Base-by-base conservation (phyloP, 129 eudicot species). In the Dittrichia graveolens region DNA sequence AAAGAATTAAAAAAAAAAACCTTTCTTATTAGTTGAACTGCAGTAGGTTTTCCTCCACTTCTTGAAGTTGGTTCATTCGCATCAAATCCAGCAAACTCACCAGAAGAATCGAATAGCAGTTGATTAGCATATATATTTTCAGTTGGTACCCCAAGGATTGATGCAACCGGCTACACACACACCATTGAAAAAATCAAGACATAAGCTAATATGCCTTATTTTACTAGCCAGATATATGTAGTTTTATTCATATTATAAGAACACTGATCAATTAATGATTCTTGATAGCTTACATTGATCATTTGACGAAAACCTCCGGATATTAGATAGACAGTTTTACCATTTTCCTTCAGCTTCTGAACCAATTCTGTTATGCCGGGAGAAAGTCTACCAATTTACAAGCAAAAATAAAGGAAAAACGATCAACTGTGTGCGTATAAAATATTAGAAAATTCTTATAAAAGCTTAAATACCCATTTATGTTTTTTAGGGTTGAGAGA, bases 231-330 rank as follows among this genome's bases (percentile, higher is more conserved):
- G n/a, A 18, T 10, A 24, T 3, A 37, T n/a, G n/a, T 67, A 4
- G 19, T 14, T 14, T 52, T 50, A 47, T 47, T 67, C 68, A 15
- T 63, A 40, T 49, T 41, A 3, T 40, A 41, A 39, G 45, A 9
- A 40, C 38, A 41, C 14, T 48, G 34, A 34, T 9, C 40, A 56
- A 56, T 66, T 66, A 77, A 14, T 59, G 12, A 46, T 35, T 57
- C 7, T 40, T 58, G 44, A 70, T 4, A 62, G 69, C 89, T 71
- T 84, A 94, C 98, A 75, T 90, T 94, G 78, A 94, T 94, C 98
- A 94, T 90, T 82, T 94, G 98, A 57, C 98, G 98, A 78, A 94
- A 94, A 19, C 98, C 98, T 75, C 98, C 98, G 61, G 98, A 94
- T 72, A 94, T 82, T 35, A 94, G 79, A 84, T 85, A 94, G 44